Percentiles rank a stretch among this genome's conserved stretches.
phyloP scores from a whole-genome alignment of 106 monocot genomes.

The Posidonia australis region DNA sequence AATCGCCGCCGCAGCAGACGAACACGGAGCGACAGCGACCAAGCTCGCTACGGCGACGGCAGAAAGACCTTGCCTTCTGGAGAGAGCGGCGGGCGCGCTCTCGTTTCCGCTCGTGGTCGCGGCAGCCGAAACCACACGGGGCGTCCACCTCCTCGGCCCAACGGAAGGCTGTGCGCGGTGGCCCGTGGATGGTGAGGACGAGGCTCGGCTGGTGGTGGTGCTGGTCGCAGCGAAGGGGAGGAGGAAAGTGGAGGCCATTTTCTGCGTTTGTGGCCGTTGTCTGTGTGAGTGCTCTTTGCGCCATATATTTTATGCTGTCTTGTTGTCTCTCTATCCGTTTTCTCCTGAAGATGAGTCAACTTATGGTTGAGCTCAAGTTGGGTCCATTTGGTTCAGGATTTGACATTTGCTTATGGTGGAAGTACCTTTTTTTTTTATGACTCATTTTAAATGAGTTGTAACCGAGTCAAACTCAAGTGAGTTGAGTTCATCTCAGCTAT shows the following conservation, averaged over 20 bases:
- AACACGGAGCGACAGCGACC: background rate
- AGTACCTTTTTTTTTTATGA: no score
- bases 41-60: slow-evolving; percentile 4
- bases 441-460: no score
- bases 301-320: background rate
- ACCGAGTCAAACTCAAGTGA: no score
- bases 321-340: background rate
- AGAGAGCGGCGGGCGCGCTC: background rate
- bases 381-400: no score
- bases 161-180: background rate
- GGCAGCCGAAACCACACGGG: no score
- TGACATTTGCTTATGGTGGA: no score
- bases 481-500: no score
- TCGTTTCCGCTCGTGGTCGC: background rate
- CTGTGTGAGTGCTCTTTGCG: background rate
- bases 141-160: background rate
- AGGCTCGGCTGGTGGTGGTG: background rate
- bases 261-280: background rate
- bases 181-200: no score
- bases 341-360: no score
- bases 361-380: no score
- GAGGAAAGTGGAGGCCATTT: slow-evolving; percentile 3
- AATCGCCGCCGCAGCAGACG: slow-evolving; percentile 34
- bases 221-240: background rate
- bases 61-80: slow-evolving; percentile 9